Conservation (phyloP, 2,329 filamentous ascomycete species). For the Fusarium transvaalense region DNA sequence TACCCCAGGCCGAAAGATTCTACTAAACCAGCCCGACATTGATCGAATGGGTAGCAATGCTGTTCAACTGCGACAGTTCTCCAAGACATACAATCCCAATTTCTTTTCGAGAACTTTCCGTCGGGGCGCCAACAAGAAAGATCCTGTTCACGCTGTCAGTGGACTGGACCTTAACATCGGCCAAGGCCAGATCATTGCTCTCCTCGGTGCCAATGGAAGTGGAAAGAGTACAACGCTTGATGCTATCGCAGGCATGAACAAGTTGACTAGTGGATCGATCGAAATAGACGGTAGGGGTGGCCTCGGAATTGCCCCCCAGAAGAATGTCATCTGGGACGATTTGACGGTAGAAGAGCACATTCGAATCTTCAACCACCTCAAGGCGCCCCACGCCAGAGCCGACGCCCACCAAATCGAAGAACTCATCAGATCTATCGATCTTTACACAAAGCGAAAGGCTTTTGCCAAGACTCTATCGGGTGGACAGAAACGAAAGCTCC, state of each 20-base stretch:
- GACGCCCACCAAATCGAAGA: conserved; percentile 69
- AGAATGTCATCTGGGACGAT: conserved; percentile 94
- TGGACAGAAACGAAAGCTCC: conserved; percentile 91
- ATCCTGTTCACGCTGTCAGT: conserved; percentile 83
- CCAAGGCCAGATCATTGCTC: conserved; percentile 84
- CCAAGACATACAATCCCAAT: conserved; percentile 80
- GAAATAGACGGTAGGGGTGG: conserved; percentile 82
- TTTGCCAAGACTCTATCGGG: conserved; percentile 84
- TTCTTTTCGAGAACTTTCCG: conserved; percentile 68
- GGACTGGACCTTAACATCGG: conserved; percentile 77
- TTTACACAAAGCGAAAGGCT: conserved; percentile 79
- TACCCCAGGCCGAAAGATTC: conserved; percentile 69
- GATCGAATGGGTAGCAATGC: conserved; percentile 59
- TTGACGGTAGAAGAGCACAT: conserved; percentile 89
- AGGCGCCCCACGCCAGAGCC: conserved; percentile 70
- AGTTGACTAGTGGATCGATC: conserved; percentile 80
- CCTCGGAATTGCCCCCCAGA: conserved; percentile 89
- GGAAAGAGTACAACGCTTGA: conserved; percentile 93
- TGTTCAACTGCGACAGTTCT: conserved; percentile 78
- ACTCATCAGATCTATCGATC: conserved; percentile 78
- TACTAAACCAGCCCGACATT: conserved; percentile 52
- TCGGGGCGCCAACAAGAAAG: conserved; percentile 57
- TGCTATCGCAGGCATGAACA: conserved; percentile 85
- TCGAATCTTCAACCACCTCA: conserved; percentile 84
- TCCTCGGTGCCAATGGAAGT: conserved; percentile 89